Conservation (phyloP, 2,329 filamentous ascomycete species). For the Cercospora citrullina region DNA sequence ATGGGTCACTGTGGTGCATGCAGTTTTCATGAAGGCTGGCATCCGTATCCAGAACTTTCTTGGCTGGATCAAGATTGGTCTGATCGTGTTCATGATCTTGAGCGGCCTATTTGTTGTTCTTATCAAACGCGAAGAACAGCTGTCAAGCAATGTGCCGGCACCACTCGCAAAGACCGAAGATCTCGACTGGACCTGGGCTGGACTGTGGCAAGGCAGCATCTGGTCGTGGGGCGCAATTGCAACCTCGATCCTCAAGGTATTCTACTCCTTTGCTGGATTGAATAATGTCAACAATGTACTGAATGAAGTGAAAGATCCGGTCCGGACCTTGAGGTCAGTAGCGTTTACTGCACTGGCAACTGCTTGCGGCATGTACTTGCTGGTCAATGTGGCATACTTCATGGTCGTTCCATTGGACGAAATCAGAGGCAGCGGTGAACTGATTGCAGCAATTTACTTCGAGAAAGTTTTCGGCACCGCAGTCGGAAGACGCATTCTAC, state of each 20-base stretch:
- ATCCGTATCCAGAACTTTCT: slow-evolving; percentile 44
- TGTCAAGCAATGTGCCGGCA: not conserved
- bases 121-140: slow-evolving; percentile 28
- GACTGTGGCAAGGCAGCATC: slow-evolving; percentile 27
- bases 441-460: slow-evolving; percentile 69
- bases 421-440: slow-evolving; percentile 64
- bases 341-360: slow-evolving; percentile 58
- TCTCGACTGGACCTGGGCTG: slow-evolving; percentile 26
- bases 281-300: slow-evolving; percentile 69
- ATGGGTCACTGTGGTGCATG: slow-evolving; percentile 42
- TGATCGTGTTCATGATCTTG: slow-evolving; percentile 44
- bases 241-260: slow-evolving; percentile 65
- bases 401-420: slow-evolving; percentile 67
- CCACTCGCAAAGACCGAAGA: not conserved
- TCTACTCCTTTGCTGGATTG: slow-evolving; percentile 68
- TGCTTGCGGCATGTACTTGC: slow-evolving; percentile 63
- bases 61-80: slow-evolving; percentile 44
- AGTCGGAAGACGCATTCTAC: slow-evolving; percentile 59
- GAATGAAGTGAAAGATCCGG: slow-evolving; percentile 68
- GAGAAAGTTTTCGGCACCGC: slow-evolving; percentile 61
- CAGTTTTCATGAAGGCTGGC: slow-evolving; percentile 41
- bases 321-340: slow-evolving; percentile 58
- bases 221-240: slow-evolving; percentile 70
- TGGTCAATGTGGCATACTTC: slow-evolving; percentile 65
- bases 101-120: slow-evolving; percentile 41